Percentiles rank a stretch among this genome's conserved stretches.
Conservation (phyloP, 2,329 filamentous ascomycete genomes). For the Aspergillus glaucus region DNA sequence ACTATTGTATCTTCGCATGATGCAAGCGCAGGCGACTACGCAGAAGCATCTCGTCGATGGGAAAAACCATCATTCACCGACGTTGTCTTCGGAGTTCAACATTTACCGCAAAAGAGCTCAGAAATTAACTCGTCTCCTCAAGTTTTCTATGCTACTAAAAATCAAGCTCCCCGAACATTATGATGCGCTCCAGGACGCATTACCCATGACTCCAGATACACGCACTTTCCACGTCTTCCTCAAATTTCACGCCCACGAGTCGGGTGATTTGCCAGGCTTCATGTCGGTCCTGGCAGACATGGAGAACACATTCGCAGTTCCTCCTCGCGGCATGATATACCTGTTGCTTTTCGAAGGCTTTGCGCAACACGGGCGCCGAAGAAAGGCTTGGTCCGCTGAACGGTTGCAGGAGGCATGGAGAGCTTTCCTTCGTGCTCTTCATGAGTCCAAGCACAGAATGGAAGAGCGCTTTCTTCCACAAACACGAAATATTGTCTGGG, state of each 20-base stretch:
- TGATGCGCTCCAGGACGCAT: slow-evolving; percentile 58
- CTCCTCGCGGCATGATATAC: slow-evolving; percentile 70
- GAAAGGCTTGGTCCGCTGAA: slow-evolving; percentile 65
- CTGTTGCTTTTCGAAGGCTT: slow-evolving; percentile 80
- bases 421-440: slow-evolving; percentile 50
- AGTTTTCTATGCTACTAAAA: slow-evolving; percentile 38
- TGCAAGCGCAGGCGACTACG: slow-evolving; percentile 47
- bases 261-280: slow-evolving; percentile 67
- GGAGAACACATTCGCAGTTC: slow-evolving; percentile 57
- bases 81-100: slow-evolving; percentile 29
- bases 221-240: slow-evolving; percentile 76
- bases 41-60: slow-evolving; percentile 25
- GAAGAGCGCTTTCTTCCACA: slow-evolving; percentile 12
- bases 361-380: slow-evolving; percentile 59
- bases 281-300: slow-evolving; percentile 73
- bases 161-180: slow-evolving; percentile 49
- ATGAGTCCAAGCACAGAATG: slow-evolving; percentile 28
- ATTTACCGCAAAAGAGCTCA: slow-evolving; percentile 30
- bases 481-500: slow-evolving; percentile 17
- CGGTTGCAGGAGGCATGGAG: slow-evolving; percentile 64
- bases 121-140: slow-evolving; percentile 46
- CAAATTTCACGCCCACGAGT: slow-evolving; percentile 61
- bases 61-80: slow-evolving; percentile 11
- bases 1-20: slow-evolving; percentile 80
- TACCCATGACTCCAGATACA: slow-evolving; percentile 66